Percentiles rank a stretch among this genome's conserved stretches.
Conservation (phyloP, 805 yeast genomes). For the Pichia scutulata region DNA sequence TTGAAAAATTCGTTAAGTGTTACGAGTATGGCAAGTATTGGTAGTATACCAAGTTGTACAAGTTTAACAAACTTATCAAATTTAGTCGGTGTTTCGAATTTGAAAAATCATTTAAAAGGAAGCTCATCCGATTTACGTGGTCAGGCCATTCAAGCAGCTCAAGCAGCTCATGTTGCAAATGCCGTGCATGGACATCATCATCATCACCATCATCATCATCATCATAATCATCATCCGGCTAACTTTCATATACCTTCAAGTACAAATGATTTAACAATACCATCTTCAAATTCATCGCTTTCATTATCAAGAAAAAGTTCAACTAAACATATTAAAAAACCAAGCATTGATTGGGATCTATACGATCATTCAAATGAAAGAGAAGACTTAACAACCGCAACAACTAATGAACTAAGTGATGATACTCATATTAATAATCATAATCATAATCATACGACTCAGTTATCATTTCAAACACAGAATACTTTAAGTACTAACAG, state of each 20-base stretch:
- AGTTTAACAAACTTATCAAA: constrained; percentile 2
- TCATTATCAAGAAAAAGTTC: constrained; percentile 8
- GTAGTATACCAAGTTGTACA: constrained; percentile 3
- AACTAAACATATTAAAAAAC: constrained; percentile 12
- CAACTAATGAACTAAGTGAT: neutral
- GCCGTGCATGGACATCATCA: neutral
- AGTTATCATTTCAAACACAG: neutral
- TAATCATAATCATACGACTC: neutral
- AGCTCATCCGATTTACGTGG: constrained; percentile 11
- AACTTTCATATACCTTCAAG: constrained; percentile 2
- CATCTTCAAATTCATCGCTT: constrained; percentile 3
- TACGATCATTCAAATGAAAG: constrained; percentile 7
- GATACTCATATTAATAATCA: neutral
- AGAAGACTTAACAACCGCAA: neutral
- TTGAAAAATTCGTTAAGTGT: constrained; percentile 4
- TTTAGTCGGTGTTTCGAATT: neutral
- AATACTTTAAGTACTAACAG: neutral
- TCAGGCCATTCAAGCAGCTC: constrained; percentile 2
- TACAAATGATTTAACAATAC: constrained; percentile 2
- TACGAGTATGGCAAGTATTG: constrained; percentile 6
- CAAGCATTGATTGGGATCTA: constrained; percentile 16
- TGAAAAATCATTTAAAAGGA: constrained; percentile 7
- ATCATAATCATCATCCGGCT: neutral
- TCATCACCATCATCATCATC: neutral
- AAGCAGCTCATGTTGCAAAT: neutral